phyloP scores from a whole-genome alignment of 768 basidiomycete genomes.

The Aureoboletus auriporus region DNA sequence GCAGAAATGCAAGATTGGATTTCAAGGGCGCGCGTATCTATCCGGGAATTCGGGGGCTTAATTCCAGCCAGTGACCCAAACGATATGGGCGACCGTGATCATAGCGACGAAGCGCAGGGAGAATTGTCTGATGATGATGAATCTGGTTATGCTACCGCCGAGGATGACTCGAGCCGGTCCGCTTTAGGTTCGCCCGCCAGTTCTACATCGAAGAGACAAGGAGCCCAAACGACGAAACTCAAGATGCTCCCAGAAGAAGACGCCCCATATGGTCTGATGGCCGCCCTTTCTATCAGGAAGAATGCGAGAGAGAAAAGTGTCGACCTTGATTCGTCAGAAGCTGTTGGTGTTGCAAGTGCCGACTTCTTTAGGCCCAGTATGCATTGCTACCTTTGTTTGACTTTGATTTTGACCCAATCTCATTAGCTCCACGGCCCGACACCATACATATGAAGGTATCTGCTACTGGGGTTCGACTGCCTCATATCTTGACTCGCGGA shows the following conservation, averaged over 20 bases:
- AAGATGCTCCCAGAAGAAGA: slow-evolving; percentile 59
- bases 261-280: slow-evolving; percentile 73
- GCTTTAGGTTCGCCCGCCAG: slow-evolving; percentile 28
- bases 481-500: slow-evolving; percentile 61
- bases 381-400: slow-evolving; percentile 16
- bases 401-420: neutral
- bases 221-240: slow-evolving; percentile 37
- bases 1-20: slow-evolving; percentile 77
- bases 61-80: slow-evolving; percentile 58
- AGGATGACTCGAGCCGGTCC: slow-evolving; percentile 20
- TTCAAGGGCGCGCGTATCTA: slow-evolving; percentile 62
- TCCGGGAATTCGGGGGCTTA: slow-evolving; percentile 64
- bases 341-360: slow-evolving; percentile 61
- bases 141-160: slow-evolving; percentile 23
- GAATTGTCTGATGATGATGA: slow-evolving; percentile 33
- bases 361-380: slow-evolving; percentile 66
- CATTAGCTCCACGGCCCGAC: slow-evolving; percentile 40
- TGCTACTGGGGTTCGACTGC: slow-evolving; percentile 45
- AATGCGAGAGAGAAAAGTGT: slow-evolving; percentile 38
- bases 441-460: slow-evolving; percentile 37
- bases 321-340: slow-evolving; percentile 42
- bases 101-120: slow-evolving; percentile 30
- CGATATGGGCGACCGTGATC: slow-evolving; percentile 43
- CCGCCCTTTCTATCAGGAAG: slow-evolving; percentile 53
- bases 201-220: slow-evolving; percentile 37